phyloP scores from a whole-genome alignment of 2,329 filamentous ascomycete genomes.

The Apiospora phragmitis region DNA sequence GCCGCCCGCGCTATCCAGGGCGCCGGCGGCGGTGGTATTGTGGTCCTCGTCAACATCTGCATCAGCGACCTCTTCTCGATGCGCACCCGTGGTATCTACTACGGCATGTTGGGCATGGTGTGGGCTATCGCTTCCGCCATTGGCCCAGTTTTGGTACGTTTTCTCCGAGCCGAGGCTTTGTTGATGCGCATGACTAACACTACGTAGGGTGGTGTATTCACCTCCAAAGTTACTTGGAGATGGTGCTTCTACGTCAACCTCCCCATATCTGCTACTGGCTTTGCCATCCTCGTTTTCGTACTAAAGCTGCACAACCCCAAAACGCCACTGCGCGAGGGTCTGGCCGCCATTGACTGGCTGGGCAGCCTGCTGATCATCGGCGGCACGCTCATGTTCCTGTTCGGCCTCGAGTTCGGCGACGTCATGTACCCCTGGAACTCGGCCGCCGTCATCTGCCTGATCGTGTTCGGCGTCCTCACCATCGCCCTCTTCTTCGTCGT shows the following conservation, averaged over 20 bases:
- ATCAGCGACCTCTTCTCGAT: slow-evolving; percentile 58
- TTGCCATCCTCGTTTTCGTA: slow-evolving; percentile 57
- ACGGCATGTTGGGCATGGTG: slow-evolving; percentile 52
- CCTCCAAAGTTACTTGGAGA: slow-evolving; percentile 61
- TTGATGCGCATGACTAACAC: background rate
- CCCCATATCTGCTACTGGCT: slow-evolving; percentile 46
- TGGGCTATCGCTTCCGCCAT: slow-evolving; percentile 68
- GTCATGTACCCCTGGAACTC: slow-evolving; percentile 74
- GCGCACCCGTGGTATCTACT: slow-evolving; percentile 51
- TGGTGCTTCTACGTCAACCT: slow-evolving; percentile 72
- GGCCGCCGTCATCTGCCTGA: slow-evolving; percentile 72
- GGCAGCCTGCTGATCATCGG: slow-evolving; percentile 64
- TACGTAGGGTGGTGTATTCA: slow-evolving; percentile 61
- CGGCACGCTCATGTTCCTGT: slow-evolving; percentile 80
- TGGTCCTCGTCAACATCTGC: slow-evolving; percentile 61
- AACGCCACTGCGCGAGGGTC: slow-evolving; percentile 61
- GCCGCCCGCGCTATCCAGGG: slow-evolving; percentile 58
- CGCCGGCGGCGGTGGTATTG: slow-evolving; percentile 55
- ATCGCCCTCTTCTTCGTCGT: slow-evolving; percentile 68
- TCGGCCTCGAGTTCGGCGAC: slow-evolving; percentile 84
- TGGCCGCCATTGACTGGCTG: slow-evolving; percentile 63
- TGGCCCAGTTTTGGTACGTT: slow-evolving; percentile 56
- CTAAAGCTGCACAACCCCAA: slow-evolving; percentile 69
- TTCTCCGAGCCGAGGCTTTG: background rate
- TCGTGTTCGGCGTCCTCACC: slow-evolving; percentile 69